Base-by-base conservation (phyloP, 1,139 yeast genomes). In the Yamadazyma epiphylla region DNA sequence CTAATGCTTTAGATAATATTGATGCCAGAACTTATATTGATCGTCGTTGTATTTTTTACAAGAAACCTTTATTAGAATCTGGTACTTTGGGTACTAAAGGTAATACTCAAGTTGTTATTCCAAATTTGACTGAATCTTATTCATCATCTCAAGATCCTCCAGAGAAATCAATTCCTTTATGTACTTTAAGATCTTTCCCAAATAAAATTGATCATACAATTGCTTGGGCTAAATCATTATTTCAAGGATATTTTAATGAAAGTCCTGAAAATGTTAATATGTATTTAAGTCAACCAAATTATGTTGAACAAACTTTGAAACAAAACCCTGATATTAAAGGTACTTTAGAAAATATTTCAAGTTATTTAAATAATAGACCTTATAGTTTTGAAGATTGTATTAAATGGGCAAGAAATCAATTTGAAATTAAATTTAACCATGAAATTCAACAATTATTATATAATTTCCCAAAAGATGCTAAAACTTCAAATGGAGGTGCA, bases 1-100 rank as follows among this genome's bases (percentile, higher is more conserved):
- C 96, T 24, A 91, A 94, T 55, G 99, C 98, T 14, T 73, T 91
- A 53, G 99, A 91, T 62, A 91, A 91, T 48, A 94, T 91, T 32
- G 98, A 91, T 49, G 98, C 98, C 11, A 82, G 99, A 69, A 85
- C 96, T 7, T 91, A 91, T 54, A 96, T 91, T 39, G 99, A 91
- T 55, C 83, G 96, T 57, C 85, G 96, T 54, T 91, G 98, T 66
- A 88, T 91, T 32, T 88, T 88, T 55, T 91, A 74, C 76, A 77
- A 80, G 53, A 89, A 89, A 60, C 88, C 98, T 19, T 72, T 91
- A 47, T 73, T 91, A 43, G 99, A 91, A 64, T 84, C 95, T 10
- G 99, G 99, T 41, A 91, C 99, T 26, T 74, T 91, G 48, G 99
- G 99, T 45, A 91, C 98, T 17, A 91, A 94, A 64, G 98, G 98